phyloP scores from a whole-genome alignment of 257 asterid genomes.

The Apocynum venetum region DNA sequence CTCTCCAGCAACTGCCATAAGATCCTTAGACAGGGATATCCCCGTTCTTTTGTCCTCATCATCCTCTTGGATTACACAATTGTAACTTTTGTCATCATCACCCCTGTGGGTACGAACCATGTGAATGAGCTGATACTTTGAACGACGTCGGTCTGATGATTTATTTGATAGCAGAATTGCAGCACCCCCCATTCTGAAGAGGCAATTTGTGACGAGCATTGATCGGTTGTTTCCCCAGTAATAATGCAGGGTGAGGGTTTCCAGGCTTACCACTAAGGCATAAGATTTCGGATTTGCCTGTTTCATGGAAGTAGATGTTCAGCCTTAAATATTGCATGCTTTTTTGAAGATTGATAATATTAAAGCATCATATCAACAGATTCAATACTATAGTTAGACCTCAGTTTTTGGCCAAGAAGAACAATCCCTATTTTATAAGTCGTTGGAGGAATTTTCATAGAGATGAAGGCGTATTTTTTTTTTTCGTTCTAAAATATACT shows the following conservation, averaged over 20 bases:
- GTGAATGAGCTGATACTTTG: slow-evolving; percentile 60
- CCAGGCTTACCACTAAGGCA: slow-evolving; percentile 69
- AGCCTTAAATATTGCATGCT: too few relatives aligned
- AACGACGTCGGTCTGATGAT: slow-evolving; percentile 34
- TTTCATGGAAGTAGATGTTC: neutral
- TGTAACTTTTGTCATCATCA: slow-evolving; percentile 51
- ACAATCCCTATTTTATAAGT: too few relatives aligned
- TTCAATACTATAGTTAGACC: too few relatives aligned
- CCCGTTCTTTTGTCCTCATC: slow-evolving; percentile 34
- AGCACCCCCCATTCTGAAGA: slow-evolving; percentile 76
- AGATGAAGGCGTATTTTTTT: too few relatives aligned
- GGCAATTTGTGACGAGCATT: slow-evolving; percentile 63
- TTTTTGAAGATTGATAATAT: too few relatives aligned
- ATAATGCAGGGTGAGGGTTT: slow-evolving; percentile 60
- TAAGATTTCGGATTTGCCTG: slow-evolving; percentile 68
- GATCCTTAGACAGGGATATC: slow-evolving; percentile 43
- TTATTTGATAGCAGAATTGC: slow-evolving; percentile 63
- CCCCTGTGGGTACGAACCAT: slow-evolving; percentile 67
- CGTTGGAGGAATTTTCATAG: too few relatives aligned
- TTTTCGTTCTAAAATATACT: too few relatives aligned
- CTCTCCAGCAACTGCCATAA: slow-evolving; percentile 52
- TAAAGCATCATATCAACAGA: too few relatives aligned
- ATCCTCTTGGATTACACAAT: slow-evolving; percentile 60
- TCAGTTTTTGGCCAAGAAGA: too few relatives aligned
- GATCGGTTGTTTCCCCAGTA: slow-evolving; percentile 64